Evolutionary conservation across 371 early-diverging fungal genomes (phyloP).

Genomic region (Actinomortierella ambigua): DNA sequence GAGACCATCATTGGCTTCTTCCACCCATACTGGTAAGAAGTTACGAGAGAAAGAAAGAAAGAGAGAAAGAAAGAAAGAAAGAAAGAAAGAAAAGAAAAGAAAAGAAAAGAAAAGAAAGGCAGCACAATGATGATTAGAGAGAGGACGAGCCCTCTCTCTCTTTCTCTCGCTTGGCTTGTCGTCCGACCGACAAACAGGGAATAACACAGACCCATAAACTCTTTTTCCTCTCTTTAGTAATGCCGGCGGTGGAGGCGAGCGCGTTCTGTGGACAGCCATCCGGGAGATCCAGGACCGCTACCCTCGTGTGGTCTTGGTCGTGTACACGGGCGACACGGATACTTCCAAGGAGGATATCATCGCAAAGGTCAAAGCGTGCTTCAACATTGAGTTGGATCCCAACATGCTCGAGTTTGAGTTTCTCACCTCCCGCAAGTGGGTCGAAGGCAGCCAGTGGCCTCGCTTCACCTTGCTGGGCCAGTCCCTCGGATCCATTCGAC

Average conservation of each 20-base stretch:
- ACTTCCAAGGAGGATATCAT: constrained; percentile 60
- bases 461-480: constrained; percentile 87
- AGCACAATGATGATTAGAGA: too few species aligned
- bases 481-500: constrained; percentile 78
- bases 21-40: constrained; percentile 81
- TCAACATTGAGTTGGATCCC: constrained; percentile 70
- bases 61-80: too few species aligned
- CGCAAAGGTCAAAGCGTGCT: constrained; percentile 69
- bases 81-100: too few species aligned
- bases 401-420: constrained; percentile 64
- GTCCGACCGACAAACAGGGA: neutral
- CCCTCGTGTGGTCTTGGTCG: constrained; percentile 64
- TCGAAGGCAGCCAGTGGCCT: constrained; percentile 76
- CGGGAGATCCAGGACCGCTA: constrained; percentile 72
- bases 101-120: neutral
- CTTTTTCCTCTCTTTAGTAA: too few species aligned
- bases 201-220: neutral
- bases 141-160: neutral
- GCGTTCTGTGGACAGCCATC: constrained; percentile 92
- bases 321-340: constrained; percentile 81
- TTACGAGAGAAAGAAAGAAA: neutral
- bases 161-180: neutral
- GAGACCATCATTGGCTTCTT: constrained; percentile 85
- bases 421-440: constrained; percentile 64
- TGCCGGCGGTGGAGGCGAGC: constrained; percentile 95